Percentiles rank a stretch among this genome's conserved stretches.
Evolutionary conservation across 805 yeast genomes (phyloP).

Genomic region (Nakazawaea anatomiae): DNA sequence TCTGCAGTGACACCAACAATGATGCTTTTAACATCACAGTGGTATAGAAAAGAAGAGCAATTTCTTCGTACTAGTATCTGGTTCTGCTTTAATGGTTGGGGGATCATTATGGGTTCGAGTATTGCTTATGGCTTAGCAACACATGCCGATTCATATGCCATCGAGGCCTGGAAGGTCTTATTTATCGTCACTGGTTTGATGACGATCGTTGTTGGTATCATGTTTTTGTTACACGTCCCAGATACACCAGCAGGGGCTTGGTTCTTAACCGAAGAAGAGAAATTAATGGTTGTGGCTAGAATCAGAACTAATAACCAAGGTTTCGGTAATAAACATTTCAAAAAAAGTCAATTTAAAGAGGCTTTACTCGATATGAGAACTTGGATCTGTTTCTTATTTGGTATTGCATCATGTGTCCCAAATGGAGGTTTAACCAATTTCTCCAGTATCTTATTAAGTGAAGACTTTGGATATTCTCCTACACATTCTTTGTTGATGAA

Average conservation of each 20-base stretch:
- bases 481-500: constrained; percentile 24
- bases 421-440: constrained; percentile 50
- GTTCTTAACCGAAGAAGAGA: constrained; percentile 33
- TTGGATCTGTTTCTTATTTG: constrained; percentile 37
- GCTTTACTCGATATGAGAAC: constrained; percentile 42
- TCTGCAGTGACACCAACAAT: constrained; percentile 48
- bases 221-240: not conserved
- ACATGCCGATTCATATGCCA: not conserved
- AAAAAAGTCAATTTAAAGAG: constrained; percentile 46
- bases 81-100: constrained; percentile 34
- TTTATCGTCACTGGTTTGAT: not conserved
- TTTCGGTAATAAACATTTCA: constrained; percentile 48
- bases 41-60: constrained; percentile 42
- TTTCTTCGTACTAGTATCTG: constrained; percentile 32
- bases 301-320: constrained; percentile 51
- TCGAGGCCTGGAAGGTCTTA: not conserved
- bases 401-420: constrained; percentile 42
- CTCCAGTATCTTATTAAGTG: constrained; percentile 29
- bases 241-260: constrained; percentile 13
- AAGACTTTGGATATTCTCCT: constrained; percentile 21
- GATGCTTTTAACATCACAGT: constrained; percentile 46
- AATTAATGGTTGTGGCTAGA: constrained; percentile 40
- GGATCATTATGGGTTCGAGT: constrained; percentile 37
- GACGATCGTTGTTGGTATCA: not conserved
- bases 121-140: constrained; percentile 43